Evolutionary conservation across 2,329 filamentous ascomycete genomes (phyloP), one percentile per base, ranked within the genome.

Genomic region (Cadophora luteo-olivacea): DNA sequence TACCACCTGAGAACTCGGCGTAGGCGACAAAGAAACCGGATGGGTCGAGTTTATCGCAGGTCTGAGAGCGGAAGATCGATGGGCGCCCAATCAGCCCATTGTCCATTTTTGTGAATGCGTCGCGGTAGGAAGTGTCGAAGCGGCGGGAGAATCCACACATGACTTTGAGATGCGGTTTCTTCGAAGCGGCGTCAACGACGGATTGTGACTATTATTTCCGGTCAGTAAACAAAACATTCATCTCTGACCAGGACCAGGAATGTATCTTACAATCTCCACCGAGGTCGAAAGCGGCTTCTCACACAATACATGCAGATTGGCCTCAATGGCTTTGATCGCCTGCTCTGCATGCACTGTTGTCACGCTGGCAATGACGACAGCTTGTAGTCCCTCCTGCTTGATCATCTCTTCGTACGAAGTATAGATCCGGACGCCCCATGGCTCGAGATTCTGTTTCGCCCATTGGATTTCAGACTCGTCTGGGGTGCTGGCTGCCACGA

Each of bases 11-110:
- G 79, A 86, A 89, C 73, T 88, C 82, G 14, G 89, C 87, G 78
- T 91, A 92, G 25, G 84, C 82, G 65, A 92, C 88, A 77, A 91
- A 92, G 82, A 91, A 91, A 57, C 89, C 89, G 0, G 83, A 83
- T 0, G 88, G 86, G 68, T 91, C 87, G 67, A 87, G 83, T 76
- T 87, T 89, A 79, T 92, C 89, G 78, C 88, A 90, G 0, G 89
- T 91, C 78, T 91, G 89, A 57, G 84, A 87, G 72, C 88, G 86
- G 73, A 91, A 82, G 54, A 91, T 82, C 9, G 85, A 83, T 1
- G 88, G 85, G 0, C 83, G 81, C 6, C 89, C 89, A 70, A 91
- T 90, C 41, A 82, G 74, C 16, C 88, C 89, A 0, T 78, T 73
- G 24, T 82, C 77, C 74, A 87, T 83, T 72, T 86, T 84, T 24